Conservation (phyloP, 225 moss, liverwort and hornwort species). For the Ulota crispa region DNA sequence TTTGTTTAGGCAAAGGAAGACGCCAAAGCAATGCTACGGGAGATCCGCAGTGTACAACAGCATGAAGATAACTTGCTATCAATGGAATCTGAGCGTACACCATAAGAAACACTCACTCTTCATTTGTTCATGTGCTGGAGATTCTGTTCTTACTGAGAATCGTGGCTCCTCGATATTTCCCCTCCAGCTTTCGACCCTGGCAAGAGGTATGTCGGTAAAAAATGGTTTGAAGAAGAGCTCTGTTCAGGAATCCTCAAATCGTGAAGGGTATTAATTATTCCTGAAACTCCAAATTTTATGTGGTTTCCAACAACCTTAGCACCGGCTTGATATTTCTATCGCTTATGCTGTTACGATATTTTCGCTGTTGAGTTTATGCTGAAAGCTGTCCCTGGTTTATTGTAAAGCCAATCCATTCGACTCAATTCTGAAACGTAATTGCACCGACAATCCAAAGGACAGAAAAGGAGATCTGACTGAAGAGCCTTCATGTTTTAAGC, state of each 20-base stretch:
- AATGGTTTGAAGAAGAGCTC: neutral
- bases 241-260: neutral
- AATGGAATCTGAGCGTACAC: constrained; percentile 86
- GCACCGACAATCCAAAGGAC: neutral
- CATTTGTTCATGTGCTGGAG: constrained; percentile 1
- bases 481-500: too few species aligned
- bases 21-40: constrained; percentile 90
- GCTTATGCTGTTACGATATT: neutral
- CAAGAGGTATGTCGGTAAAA: constrained; percentile 8
- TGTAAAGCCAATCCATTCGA: neutral
- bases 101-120: constrained; percentile 15
- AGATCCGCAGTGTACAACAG: constrained; percentile 96
- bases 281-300: too few species aligned
- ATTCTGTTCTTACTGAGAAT: neutral
- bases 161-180: neutral
- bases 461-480: too few species aligned
- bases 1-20: constrained; percentile 86
- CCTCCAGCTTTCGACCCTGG: neutral
- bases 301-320: neutral
- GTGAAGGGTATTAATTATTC: neutral
- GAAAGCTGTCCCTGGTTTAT: neutral
- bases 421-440: neutral
- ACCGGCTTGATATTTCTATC: neutral
- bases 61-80: constrained; percentile 68
- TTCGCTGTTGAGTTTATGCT: neutral